Conservation (phyloP, 306 rosid genomes). For the Trifolium repens region DNA sequence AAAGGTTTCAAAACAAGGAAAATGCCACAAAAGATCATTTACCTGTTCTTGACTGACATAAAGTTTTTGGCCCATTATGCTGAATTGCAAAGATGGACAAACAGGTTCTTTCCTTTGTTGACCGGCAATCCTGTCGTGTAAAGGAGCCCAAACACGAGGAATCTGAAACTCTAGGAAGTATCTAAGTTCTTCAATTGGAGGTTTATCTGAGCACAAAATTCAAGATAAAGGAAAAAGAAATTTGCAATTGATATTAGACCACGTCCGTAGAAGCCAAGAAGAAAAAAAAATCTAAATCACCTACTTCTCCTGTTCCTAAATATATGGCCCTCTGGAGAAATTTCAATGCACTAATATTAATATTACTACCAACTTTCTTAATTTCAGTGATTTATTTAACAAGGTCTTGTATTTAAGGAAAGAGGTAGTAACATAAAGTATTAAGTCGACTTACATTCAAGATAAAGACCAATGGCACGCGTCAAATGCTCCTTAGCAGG, state of each 20-base stretch:
- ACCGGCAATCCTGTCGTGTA: constrained; percentile 65
- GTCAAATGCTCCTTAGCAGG: constrained; percentile 67
- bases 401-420: not conserved
- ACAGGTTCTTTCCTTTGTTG: constrained; percentile 96
- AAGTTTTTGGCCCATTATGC: constrained; percentile 95
- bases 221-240: constrained; percentile 23
- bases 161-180: constrained; percentile 94
- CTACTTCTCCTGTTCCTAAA: no score
- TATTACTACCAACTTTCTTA: no score
- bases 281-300: not conserved
- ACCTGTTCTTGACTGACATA: constrained; percentile 96
- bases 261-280: constrained; percentile 13
- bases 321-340: no score
- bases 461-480: constrained; percentile 81
- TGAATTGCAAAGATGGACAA: constrained; percentile 93
- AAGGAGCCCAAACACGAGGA: constrained; percentile 86
- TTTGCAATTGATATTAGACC: constrained; percentile 18
- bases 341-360: no score
- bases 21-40: constrained; percentile 24
- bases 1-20: constrained; percentile 25
- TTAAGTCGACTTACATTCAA: constrained; percentile 66
- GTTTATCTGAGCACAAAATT: constrained; percentile 68
- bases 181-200: constrained; percentile 91
- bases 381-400: not conserved
- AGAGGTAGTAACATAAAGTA: constrained; percentile 10